Evolutionary conservation across 2,329 filamentous ascomycete genomes (phyloP).

Genomic region (Plenodomus biglobosus): DNA sequence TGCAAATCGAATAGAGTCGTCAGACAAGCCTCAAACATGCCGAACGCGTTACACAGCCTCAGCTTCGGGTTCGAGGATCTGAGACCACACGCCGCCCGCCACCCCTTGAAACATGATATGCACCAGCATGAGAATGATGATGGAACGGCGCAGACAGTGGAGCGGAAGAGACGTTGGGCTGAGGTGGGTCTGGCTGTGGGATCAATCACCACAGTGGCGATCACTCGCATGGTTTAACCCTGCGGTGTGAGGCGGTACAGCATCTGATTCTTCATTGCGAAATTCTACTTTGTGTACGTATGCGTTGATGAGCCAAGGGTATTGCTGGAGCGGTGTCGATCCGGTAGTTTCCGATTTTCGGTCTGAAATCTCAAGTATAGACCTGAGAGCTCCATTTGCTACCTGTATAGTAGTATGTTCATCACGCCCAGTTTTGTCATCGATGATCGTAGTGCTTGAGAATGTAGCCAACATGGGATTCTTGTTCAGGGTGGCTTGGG

Average conservation of each 20-base stretch:
- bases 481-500: background rate
- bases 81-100: constrained; percentile 16
- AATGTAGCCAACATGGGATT: background rate
- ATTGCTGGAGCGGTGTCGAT: background rate
- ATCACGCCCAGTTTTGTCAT: too few relatives aligned
- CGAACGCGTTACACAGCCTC: constrained; percentile 8
- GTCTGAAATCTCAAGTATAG: background rate
- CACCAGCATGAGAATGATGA: constrained; percentile 7
- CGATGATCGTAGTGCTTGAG: background rate
- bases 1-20: constrained; percentile 4
- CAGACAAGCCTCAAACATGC: constrained; percentile 14
- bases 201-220: too few relatives aligned
- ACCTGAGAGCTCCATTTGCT: too few relatives aligned
- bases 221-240: background rate
- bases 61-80: constrained; percentile 14
- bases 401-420: too few relatives aligned
- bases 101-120: constrained; percentile 26
- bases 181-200: background rate
- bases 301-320: background rate
- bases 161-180: background rate
- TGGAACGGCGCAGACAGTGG: background rate
- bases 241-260: background rate
- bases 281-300: background rate
- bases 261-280: background rate
- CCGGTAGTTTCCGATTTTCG: background rate